Base-by-base conservation (phyloP, 1,284 basidiomycete genomes). In the Malassezia nana region DNA sequence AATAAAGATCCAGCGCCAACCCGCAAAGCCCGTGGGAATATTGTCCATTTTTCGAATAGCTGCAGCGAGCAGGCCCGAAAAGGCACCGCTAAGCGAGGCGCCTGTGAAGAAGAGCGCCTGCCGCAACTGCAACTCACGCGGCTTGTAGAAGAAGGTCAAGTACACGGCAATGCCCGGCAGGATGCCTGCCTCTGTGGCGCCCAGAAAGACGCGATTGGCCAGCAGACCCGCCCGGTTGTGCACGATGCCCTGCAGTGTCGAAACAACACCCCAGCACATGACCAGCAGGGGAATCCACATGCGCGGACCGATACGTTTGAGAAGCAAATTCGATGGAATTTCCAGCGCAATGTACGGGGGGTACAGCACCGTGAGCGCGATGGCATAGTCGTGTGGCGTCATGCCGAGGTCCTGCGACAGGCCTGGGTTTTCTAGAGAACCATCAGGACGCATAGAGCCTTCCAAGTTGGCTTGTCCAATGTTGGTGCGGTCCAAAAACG, bases 331-430 rank as follows among this genome's bases (percentile, higher is more conserved):
- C 9, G 66, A 62, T 0, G 65, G 64, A 25, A 72, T 59, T 25
- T 71, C 69, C 32, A 72, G 59, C 18, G 60, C 28, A 26, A 72
- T 72, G 57, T 75, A 76, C 4, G 65, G 58, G 0, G 67, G 57
- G 52, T 69, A 72, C n/a, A 67, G 61, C 3, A 67, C 59, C n/a
- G 58, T 59, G 8, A 63, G 52, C 2, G 57, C 45, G n/a, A 50
- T 24, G 1, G 18, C 30, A 13, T 50, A 56, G 26, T 47, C 43
- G 35, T 50, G 53, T 5, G 31, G n/a, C 15, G 28, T 41, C 16
- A 55, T 7, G 29, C 32, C 22, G 3, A 38, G 40, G 6, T 26
- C 13, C 9, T n/a, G 16, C 32, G 22, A 35, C 9, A 50, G 16
- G 10, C 26, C 31, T 10, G 65, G 59, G 30, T 56, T 45, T 44